These are phyloP conservation scores for Blastomyces emzantsi DNA, from an alignment of 2,329 filamentous ascomycete genomes.

Conservation along the genomic window DNA sequence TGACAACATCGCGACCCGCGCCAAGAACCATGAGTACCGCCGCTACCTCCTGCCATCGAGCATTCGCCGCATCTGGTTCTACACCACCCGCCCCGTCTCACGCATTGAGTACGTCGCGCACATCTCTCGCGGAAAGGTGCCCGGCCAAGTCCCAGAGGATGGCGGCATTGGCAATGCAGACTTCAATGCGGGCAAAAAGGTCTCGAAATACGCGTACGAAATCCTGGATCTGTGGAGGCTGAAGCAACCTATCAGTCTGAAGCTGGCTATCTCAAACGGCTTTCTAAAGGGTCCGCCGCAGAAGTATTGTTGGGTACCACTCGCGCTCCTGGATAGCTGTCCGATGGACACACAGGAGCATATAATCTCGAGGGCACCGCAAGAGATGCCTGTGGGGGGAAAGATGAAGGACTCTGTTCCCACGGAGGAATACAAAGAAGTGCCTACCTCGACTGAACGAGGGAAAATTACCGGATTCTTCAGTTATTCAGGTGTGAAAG, in stretches of 20 bases:
- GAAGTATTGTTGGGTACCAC: constrained; percentile 4
- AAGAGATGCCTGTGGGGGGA: background rate
- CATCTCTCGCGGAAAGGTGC: background rate
- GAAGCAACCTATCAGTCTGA: background rate
- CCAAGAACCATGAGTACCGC: constrained; percentile 48
- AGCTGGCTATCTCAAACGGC: background rate
- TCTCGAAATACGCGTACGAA: constrained; percentile 3
- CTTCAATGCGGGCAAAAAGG: background rate
- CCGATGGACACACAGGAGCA: background rate
- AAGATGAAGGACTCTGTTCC: background rate
- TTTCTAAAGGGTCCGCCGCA: background rate
- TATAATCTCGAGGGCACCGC: background rate
- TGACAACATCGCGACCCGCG: constrained; percentile 40
- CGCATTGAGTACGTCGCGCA: background rate
- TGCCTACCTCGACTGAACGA: background rate
- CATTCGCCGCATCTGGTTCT: constrained; percentile 56
- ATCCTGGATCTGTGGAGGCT: background rate
- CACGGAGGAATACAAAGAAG: background rate
- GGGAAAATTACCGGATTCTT: background rate
- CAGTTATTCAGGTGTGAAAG: background rate
- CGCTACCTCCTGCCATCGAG: constrained; percentile 47
- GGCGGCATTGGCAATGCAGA: constrained; percentile 3
- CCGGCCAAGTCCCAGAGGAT: background rate
- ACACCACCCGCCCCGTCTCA: constrained; percentile 21
- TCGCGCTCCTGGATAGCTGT: background rate